Evolutionary conservation across 2,329 filamentous ascomycete genomes (phyloP).

Genomic region (Arthrobotrys sinensis): DNA sequence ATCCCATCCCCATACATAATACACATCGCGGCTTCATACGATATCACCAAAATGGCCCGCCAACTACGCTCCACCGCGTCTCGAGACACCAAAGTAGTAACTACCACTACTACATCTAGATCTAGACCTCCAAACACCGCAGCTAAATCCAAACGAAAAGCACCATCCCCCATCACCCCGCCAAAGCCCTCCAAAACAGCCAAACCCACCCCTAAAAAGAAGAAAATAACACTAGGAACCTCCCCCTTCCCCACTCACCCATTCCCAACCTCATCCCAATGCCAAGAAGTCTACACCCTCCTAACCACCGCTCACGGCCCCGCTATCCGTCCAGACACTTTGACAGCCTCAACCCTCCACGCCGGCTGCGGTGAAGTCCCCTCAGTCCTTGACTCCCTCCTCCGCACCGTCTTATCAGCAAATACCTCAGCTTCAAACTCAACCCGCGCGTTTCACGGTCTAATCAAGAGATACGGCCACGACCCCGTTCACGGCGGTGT

Average conservation of each 20-base stretch:
- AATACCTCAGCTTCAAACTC: slow-evolving; percentile 74
- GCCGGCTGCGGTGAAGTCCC: slow-evolving; percentile 75
- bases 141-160: slow-evolving; percentile 69
- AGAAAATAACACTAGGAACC: slow-evolving; percentile 43
- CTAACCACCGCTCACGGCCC: slow-evolving; percentile 78
- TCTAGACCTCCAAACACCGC: slow-evolving; percentile 63
- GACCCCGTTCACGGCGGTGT: slow-evolving; percentile 74
- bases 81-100: slow-evolving; percentile 17
- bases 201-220: slow-evolving; percentile 67
- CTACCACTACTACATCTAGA: slow-evolving; percentile 67
- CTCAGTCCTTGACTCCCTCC: slow-evolving; percentile 72
- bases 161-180: slow-evolving; percentile 62
- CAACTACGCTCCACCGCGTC: slow-evolving; percentile 34
- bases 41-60: slow-evolving; percentile 25
- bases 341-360: slow-evolving; percentile 78
- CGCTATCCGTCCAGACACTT: slow-evolving; percentile 75
- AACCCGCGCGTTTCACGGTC: slow-evolving; percentile 76
- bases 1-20: too few relatives aligned
- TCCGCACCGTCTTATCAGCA: slow-evolving; percentile 72
- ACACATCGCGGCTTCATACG: not conserved
- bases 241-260: slow-evolving; percentile 79
- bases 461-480: slow-evolving; percentile 71
- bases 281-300: slow-evolving; percentile 77
- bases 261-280: slow-evolving; percentile 78
- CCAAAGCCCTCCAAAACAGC: slow-evolving; percentile 66